phyloP scores from a whole-genome alignment of 495 filamentous ascomycete species.

The Penicillium ucsense region DNA sequence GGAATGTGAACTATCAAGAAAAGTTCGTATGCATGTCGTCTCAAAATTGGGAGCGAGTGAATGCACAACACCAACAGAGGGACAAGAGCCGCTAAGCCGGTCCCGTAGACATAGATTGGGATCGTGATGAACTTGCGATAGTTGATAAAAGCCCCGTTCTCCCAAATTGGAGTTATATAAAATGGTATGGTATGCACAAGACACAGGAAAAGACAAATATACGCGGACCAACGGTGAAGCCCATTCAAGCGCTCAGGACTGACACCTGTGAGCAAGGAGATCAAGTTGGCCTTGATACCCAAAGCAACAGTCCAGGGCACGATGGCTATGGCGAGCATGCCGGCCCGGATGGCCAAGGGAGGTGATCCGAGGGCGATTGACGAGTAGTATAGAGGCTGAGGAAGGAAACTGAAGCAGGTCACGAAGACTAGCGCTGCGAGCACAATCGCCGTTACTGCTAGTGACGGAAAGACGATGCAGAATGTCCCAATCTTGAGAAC shows the following conservation, averaged over 20 bases:
- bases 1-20: conserved; percentile 78
- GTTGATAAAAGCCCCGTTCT: conserved; percentile 56
- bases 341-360: conserved; percentile 77
- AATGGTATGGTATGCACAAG: conserved; percentile 82
- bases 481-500: conserved; percentile 50
- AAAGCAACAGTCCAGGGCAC: conserved; percentile 88
- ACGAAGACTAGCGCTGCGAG: conserved; percentile 58
- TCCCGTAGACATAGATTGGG: conserved; percentile 67
- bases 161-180: conserved; percentile 79
- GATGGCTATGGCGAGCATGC: conserved; percentile 91
- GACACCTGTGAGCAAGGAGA: conserved; percentile 79
- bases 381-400: conserved; percentile 75
- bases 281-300: conserved; percentile 83
- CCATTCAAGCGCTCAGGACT: conserved; percentile 89
- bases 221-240: conserved; percentile 87
- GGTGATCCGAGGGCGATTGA: conserved; percentile 79
- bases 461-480: conserved; percentile 65
- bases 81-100: conserved; percentile 75
- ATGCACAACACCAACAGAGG: conserved; percentile 74
- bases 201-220: conserved; percentile 73
- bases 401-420: conserved; percentile 71
- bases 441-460: conserved; percentile 57
- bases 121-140: conserved; percentile 56
- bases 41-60: conserved; percentile 64
- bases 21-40: conserved; percentile 63